Base-by-base conservation (phyloP, 2,329 filamentous ascomycete genomes). In the Cladosporium sp. region DNA sequence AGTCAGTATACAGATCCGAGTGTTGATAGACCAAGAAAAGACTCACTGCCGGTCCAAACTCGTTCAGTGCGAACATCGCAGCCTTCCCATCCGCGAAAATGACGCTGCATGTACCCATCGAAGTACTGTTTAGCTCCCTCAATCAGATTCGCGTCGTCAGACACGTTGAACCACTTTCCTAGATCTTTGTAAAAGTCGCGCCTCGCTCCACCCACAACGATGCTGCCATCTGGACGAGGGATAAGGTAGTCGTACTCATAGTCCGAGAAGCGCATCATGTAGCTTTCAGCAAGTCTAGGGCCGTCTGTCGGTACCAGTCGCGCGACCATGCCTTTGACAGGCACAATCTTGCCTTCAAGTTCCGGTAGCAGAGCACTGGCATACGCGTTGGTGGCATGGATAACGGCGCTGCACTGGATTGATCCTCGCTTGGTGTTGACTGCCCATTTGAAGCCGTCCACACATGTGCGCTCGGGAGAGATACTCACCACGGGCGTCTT, bases 401-500 rank as follows among this genome's bases (percentile, higher is more conserved):
- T 59, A 5, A 75, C 64, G 47, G 64, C 65, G 1, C 30, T 50
- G 7, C 65, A 62, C 9, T 58, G 59, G 36, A 70, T 61, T 6
- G 56, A 43, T 2, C 69, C 69, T 49, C 67, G 56, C 6, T 61
- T 36, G 3, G 68, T 70, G 17, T 49, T 59, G 15, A 68, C 60
- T 3, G 22, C 28, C 42, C 61, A 58, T 38, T 20, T 20, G 25
- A 14, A 28, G 12, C 6, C 37, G 7, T n/a, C 34, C 4, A 28
- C 15, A 38, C 15, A 2, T 3, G 36, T 15, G 65, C 62, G 5
- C 9, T 36, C 30, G 47, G 47, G 47, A 20, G 47, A 73, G 63
- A 1, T 61, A 25, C 3, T 59, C 62, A 1, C 22, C 12, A 85
- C 88, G 0, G 87, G 83, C 6, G 89, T 92, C 59, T 80, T 84